Conservation (phyloP, 83 land plant genomes). For the Diphasiastrum complanatum region DNA sequence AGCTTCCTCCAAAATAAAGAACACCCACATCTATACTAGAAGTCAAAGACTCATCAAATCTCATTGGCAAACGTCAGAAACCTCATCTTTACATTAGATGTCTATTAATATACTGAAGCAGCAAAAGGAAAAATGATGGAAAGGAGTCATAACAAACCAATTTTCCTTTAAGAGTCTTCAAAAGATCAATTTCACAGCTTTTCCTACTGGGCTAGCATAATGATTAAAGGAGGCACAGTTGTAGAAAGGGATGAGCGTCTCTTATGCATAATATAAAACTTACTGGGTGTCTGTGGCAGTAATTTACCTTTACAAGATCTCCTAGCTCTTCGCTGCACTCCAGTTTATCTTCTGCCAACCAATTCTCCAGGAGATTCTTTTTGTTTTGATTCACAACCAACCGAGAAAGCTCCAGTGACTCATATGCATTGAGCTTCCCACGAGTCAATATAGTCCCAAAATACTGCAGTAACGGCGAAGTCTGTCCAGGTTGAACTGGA, state of each 20-base stretch:
- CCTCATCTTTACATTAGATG: no score
- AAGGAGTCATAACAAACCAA: no score
- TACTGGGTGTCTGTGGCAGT: no score
- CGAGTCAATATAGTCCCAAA: conserved; percentile 89
- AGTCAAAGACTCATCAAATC: no score
- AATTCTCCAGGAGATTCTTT: conserved; percentile 91
- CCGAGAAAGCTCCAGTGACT: conserved; percentile 95
- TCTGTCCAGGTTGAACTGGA: conserved; percentile 96
- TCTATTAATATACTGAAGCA: no score
- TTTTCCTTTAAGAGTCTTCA: no score
- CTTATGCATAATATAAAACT: no score
- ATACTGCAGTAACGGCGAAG: conserved; percentile 95
- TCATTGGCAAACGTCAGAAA: no score
- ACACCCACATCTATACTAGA: no score
- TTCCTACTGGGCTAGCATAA: background rate
- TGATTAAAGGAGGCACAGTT: background rate
- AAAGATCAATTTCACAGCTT: background rate
- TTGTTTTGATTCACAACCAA: conserved; percentile 96
- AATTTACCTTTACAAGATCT: conserved; percentile 89
- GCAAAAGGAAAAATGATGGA: no score
- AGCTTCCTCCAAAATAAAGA: no score
- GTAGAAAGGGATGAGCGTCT: no score
- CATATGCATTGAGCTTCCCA: conserved; percentile 92
- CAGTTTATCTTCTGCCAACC: conserved; percentile 98
- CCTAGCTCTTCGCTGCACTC: conserved; percentile 99